Evolutionary conservation across 1,139 yeast genomes (phyloP).

Genomic region (Candida smagusa): DNA sequence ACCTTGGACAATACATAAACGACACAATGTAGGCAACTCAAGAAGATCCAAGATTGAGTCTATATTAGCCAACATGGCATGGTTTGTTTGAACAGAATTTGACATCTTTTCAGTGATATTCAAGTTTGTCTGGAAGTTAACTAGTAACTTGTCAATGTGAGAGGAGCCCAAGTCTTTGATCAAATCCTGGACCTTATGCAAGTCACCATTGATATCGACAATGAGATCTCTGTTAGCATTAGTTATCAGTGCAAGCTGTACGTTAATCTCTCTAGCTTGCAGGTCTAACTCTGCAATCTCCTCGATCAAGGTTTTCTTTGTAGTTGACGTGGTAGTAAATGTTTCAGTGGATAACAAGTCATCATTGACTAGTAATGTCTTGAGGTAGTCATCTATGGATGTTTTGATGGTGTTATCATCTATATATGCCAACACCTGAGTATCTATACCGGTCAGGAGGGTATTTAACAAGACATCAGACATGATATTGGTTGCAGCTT

Average conservation of each 20-base stretch:
- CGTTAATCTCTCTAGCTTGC: slow-evolving; percentile 27
- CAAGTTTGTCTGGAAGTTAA: slow-evolving; percentile 6
- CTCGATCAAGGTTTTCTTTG: slow-evolving; percentile 33
- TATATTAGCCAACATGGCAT: slow-evolving; percentile 54
- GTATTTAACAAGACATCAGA: slow-evolving; percentile 19
- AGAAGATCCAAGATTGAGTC: slow-evolving; percentile 74
- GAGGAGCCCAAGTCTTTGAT: slow-evolving; percentile 20
- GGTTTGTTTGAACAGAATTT: slow-evolving; percentile 23
- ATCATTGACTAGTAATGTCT: slow-evolving; percentile 35
- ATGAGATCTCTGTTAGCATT: slow-evolving; percentile 39
- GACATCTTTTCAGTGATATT: slow-evolving; percentile 22
- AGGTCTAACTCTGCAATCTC: slow-evolving; percentile 48
- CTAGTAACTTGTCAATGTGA: slow-evolving; percentile 21
- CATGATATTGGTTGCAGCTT: slow-evolving; percentile 12
- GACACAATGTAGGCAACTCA: slow-evolving; percentile 78
- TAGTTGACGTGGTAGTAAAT: slow-evolving; percentile 28
- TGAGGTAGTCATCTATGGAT: slow-evolving; percentile 17
- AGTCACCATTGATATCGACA: slow-evolving; percentile 34
- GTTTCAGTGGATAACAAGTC: slow-evolving; percentile 41
- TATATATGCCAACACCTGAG: slow-evolving; percentile 12
- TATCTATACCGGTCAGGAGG: slow-evolving; percentile 16
- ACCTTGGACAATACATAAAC: slow-evolving; percentile 82
- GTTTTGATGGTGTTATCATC: slow-evolving; percentile 12
- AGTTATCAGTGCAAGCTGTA: slow-evolving; percentile 32
- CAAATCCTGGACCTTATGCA: slow-evolving; percentile 23